Evolutionary conservation across 202 grass and related monocot species (phyloP).

Genomic region (Hordeum pubiflorum): DNA sequence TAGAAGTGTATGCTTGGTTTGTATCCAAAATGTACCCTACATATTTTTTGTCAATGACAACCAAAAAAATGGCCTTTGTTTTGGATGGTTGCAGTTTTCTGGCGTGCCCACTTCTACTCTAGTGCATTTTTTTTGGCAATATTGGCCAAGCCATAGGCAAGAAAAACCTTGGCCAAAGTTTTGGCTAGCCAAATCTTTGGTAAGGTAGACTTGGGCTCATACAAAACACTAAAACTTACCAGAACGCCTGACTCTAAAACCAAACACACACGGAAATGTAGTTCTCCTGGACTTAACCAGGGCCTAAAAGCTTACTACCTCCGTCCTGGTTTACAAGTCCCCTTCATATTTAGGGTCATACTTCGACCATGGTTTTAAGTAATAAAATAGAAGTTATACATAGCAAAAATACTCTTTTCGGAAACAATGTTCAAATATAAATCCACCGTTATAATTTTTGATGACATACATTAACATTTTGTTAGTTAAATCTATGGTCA

Average conservation of each 20-base stretch:
- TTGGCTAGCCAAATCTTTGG: background rate
- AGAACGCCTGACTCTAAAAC: background rate
- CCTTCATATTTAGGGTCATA: too few species aligned
- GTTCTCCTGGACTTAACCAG: background rate
- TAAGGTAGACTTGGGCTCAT: background rate
- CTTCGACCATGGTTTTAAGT: too few species aligned
- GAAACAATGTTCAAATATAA: too few species aligned
- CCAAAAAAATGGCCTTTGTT: background rate
- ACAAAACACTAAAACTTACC: background rate
- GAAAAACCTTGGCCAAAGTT: background rate
- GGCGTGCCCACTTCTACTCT: background rate
- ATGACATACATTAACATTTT: too few species aligned
- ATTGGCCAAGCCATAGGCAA: background rate
- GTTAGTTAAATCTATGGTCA: too few species aligned
- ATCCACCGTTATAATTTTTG: too few species aligned
- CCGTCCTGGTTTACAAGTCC: too few species aligned
- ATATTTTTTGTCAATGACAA: background rate
- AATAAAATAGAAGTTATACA: too few species aligned
- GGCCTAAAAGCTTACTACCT: background rate
- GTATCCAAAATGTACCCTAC: background rate
- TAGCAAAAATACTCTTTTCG: too few species aligned
- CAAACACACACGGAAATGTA: background rate
- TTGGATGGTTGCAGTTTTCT: background rate
- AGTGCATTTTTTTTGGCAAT: background rate
- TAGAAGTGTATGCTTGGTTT: conserved; percentile 1